phyloP scores from a whole-genome alignment of 2,329 filamentous ascomycete species.

The Botrytis porri region DNA sequence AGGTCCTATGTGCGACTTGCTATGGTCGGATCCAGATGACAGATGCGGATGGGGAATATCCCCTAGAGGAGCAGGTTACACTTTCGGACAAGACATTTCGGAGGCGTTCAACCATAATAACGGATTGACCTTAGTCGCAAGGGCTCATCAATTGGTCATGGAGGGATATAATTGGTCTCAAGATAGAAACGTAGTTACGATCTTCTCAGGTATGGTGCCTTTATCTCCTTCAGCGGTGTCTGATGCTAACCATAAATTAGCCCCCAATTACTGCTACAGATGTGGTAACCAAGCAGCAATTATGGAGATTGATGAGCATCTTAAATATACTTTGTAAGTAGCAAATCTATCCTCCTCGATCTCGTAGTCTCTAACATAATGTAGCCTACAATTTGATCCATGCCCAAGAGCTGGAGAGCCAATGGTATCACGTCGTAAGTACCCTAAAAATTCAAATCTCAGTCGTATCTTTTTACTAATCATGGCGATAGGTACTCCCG shows the following conservation, averaged over 20 bases:
- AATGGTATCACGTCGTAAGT: constrained; percentile 90
- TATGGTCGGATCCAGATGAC: constrained; percentile 98
- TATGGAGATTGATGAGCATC: constrained; percentile 99
- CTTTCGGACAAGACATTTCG: constrained; percentile 94
- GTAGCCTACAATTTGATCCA: constrained; percentile 96
- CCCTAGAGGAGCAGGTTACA: constrained; percentile 90
- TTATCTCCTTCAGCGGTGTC: not conserved
- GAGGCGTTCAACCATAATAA: constrained; percentile 99
- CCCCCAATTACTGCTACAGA: constrained; percentile 95
- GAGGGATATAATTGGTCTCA: constrained; percentile 99
- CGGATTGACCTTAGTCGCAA: constrained; percentile 88
- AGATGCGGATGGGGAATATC: constrained; percentile 95
- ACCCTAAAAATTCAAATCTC: not conserved
- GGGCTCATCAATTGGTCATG: constrained; percentile 98
- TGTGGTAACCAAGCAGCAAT: constrained; percentile 99
- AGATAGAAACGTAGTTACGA: constrained; percentile 95
- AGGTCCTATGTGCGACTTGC: constrained; percentile 94
- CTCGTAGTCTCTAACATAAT: constrained; percentile 33
- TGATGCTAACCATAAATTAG: constrained; percentile 44
- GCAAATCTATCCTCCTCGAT: not conserved
- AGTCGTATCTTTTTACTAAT: constrained; percentile 19
- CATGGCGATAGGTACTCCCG: constrained; percentile 66
- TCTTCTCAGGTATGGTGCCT: constrained; percentile 75
- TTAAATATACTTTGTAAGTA: constrained; percentile 98
- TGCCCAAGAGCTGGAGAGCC: constrained; percentile 96